Percentiles rank a stretch among this genome's conserved stretches.
Evolutionary conservation across 2,329 filamentous ascomycete species (phyloP).

Genomic region (Colletotrichum orchidophilum): DNA sequence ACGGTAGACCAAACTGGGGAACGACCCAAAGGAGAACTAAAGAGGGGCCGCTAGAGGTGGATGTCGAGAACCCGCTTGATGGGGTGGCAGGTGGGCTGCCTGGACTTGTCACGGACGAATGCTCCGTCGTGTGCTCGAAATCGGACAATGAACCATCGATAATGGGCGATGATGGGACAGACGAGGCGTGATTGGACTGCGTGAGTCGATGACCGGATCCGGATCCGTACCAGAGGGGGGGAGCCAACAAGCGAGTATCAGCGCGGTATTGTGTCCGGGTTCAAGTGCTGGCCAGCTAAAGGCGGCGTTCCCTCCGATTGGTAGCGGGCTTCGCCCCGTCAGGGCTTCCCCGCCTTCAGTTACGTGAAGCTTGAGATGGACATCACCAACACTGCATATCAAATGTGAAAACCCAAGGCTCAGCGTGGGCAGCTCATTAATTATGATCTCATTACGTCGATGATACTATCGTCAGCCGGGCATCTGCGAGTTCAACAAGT

Average conservation of each 20-base stretch:
- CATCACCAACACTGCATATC: slow-evolving; percentile 9
- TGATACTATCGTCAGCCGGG: slow-evolving; percentile 34
- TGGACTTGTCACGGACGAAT: background rate
- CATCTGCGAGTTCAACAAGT: slow-evolving; percentile 41
- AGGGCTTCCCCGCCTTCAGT: background rate
- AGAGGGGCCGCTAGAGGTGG: background rate
- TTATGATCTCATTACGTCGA: background rate
- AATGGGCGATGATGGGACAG: background rate
- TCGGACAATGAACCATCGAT: background rate
- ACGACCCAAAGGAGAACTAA: background rate
- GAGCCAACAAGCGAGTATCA: background rate
- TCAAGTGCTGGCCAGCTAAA: background rate
- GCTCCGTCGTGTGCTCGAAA: background rate
- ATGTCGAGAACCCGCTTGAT: slow-evolving; percentile 1
- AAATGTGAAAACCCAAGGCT: background rate
- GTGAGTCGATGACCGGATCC: background rate
- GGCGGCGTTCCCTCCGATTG: slow-evolving; percentile 17
- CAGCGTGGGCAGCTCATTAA: background rate
- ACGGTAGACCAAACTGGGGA: background rate
- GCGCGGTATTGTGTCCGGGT: slow-evolving; percentile 19
- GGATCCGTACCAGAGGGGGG: slow-evolving; percentile 1
- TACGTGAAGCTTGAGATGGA: background rate
- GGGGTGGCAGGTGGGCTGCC: background rate
- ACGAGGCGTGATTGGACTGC: slow-evolving; percentile 21
- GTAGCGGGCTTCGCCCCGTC: slow-evolving; percentile 6